These are phyloP conservation scores for Oenanthe javanica DNA, from an alignment of 140 eudicot genomes.

Conservation along the genomic window DNA sequence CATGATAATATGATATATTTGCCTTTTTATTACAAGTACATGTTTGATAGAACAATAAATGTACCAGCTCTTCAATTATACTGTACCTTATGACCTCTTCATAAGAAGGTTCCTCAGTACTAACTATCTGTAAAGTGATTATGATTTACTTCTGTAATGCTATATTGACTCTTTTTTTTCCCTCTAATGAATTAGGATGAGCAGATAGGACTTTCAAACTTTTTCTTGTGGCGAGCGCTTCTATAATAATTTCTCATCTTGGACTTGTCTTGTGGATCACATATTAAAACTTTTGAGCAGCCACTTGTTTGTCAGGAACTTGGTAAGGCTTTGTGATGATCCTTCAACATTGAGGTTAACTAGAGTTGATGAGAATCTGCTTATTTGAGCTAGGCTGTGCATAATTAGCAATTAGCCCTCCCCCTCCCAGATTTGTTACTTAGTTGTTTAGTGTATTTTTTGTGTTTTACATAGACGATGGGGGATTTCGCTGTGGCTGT, in stretches of 20 bases:
- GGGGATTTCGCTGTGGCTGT: not conserved
- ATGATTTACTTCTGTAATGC: not conserved
- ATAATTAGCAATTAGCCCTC: not conserved
- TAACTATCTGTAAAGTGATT: not conserved
- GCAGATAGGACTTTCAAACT: not conserved
- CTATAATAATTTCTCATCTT: not conserved
- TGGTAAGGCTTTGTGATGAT: slow-evolving; percentile 12
- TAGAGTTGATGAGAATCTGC: slow-evolving; percentile 1
- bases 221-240: slow-evolving; percentile 1
- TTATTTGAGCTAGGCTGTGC: not conserved
- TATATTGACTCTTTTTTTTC: not conserved
- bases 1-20: not conserved
- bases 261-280: not conserved
- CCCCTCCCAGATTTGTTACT: not conserved
- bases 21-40: not conserved
- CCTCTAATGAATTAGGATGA: not conserved
- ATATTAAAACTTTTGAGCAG: not conserved
- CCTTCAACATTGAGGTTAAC: slow-evolving; percentile 29
- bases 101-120: not conserved
- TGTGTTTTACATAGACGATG: not conserved
- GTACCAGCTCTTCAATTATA: not conserved
- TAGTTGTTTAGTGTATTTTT: not conserved
- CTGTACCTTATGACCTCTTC: not conserved
- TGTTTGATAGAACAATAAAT: not conserved
- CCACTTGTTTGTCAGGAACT: slow-evolving; percentile 1